A percentile compares a stretch with the other conserved stretches of the same genome.
Conservation (phyloP, 2,329 filamentous ascomycete genomes). For the Colletotrichum gloeosporioides region DNA sequence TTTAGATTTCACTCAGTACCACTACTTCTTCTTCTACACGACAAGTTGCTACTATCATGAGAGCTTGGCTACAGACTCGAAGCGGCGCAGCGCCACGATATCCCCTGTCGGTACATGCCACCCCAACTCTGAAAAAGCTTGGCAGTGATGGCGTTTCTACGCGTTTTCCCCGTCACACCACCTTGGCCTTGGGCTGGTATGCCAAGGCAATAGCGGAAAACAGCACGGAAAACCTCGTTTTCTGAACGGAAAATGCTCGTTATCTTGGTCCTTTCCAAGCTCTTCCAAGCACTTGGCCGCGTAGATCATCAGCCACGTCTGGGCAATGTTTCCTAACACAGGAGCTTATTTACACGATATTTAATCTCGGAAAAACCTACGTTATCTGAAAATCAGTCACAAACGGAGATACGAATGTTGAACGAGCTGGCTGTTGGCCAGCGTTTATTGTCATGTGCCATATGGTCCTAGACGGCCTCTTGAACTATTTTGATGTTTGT, state of each 20-base stretch:
- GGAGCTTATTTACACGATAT: background rate
- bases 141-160: background rate
- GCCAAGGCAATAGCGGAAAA: slow-evolving; percentile 16
- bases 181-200: background rate
- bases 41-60: background rate
- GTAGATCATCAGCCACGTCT: background rate
- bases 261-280: background rate
- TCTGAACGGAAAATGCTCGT: background rate
- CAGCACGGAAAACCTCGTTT: background rate
- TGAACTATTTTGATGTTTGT: background rate
- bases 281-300: background rate
- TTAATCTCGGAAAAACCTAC: slow-evolving; percentile 1
- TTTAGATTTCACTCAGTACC: fast-evolving
- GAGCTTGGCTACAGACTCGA: background rate
- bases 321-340: background rate
- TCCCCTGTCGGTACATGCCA: background rate
- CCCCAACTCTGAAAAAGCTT: background rate
- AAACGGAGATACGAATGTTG: background rate
- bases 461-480: background rate
- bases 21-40: background rate
- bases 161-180: background rate
- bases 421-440: no score
- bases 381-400: background rate
- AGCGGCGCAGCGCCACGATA: background rate
- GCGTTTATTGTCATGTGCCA: no score